Evolutionary conservation across 768 basidiomycete genomes (phyloP), one percentile per base, ranked within the genome.

Genomic region (Gelatoporia subvermispora): DNA sequence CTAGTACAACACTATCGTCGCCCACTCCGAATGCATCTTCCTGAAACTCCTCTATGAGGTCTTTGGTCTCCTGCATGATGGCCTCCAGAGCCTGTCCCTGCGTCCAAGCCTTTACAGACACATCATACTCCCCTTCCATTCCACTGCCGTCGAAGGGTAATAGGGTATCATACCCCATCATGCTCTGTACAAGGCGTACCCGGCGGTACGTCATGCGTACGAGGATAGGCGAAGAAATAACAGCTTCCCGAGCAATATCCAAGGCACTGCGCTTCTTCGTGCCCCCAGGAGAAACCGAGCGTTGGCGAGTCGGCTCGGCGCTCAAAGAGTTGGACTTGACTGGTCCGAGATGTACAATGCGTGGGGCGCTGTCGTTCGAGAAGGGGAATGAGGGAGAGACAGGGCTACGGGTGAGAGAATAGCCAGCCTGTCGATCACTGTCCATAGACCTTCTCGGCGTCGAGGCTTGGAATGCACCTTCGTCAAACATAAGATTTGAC

Each of bases 301-400:
- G 45, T 4, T 28, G 50, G 3, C 43, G 39, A n/a, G 15, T 25
- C 35, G 45, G 13, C 15, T 36, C 45, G 1, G 45, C 35, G 41
- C 45, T 43, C 28, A 31, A 13, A 31, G 28, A 31, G 13, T 31
- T 31, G 5, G 28, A 31, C 28, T 72, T 70, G 8, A 75, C 68
- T 1, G 81, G 79, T 1, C 82, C 82, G 3, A 85, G 72, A 58
- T 84, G 84, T 2, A 83, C 67, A 51, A 85, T 84, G 48, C 69
- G 74, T 2, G 75, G 73, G 1, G 71, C 72, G 10, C 64, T 57
- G 31, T 60, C 69, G 24, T 70, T 48, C 56, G 48, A 65, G 62
- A 39, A 71, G 62, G 31, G 71, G 68, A 22, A 66, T 7, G 61
- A 49, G n/a, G 65, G 61, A 1, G 62, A 62, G 21, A 62, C 65